Percentiles rank a stretch among this genome's conserved stretches.
Evolutionary conservation across 2,329 filamentous ascomycete species (phyloP).

Genomic region (Arachnomyces sp.): DNA sequence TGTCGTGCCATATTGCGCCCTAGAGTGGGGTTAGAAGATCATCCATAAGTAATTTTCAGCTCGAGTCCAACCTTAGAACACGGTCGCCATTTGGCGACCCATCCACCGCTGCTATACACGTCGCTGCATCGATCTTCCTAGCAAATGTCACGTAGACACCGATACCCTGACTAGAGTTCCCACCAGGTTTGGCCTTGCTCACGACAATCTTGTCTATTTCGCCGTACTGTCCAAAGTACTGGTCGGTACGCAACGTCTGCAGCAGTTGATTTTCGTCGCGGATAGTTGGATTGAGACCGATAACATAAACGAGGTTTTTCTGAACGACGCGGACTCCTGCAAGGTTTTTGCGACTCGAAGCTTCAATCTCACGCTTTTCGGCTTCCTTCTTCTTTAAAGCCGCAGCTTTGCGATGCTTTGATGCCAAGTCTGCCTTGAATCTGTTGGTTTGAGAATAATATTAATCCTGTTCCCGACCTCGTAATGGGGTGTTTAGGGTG

Average conservation of each 20-base stretch:
- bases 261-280: constrained; percentile 80
- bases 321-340: constrained; percentile 93
- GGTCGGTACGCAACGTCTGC: constrained; percentile 76
- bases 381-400: constrained; percentile 86
- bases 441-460: constrained; percentile 19
- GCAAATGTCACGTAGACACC: constrained; percentile 99
- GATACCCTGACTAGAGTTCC: constrained; percentile 67
- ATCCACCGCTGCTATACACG: constrained; percentile 86
- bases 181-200: constrained; percentile 79
- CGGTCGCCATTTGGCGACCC: constrained; percentile 86
- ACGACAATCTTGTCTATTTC: constrained; percentile 99
- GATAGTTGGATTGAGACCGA: constrained; percentile 82
- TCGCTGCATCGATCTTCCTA: constrained; percentile 77
- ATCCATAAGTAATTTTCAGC: not conserved
- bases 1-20: constrained; percentile 75
- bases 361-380: constrained; percentile 93
- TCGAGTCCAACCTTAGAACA: constrained; percentile 62
- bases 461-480: not conserved
- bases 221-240: constrained; percentile 97
- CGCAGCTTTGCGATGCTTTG: constrained; percentile 86
- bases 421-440: constrained; percentile 43
- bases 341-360: constrained; percentile 88
- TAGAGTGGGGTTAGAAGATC: constrained; percentile 17
- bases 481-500: not conserved
- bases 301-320: constrained; percentile 98